Evolutionary conservation across 495 filamentous ascomycete genomes (phyloP), one percentile per base, ranked within the genome.

Genomic region (Trichoderma parareesei): DNA sequence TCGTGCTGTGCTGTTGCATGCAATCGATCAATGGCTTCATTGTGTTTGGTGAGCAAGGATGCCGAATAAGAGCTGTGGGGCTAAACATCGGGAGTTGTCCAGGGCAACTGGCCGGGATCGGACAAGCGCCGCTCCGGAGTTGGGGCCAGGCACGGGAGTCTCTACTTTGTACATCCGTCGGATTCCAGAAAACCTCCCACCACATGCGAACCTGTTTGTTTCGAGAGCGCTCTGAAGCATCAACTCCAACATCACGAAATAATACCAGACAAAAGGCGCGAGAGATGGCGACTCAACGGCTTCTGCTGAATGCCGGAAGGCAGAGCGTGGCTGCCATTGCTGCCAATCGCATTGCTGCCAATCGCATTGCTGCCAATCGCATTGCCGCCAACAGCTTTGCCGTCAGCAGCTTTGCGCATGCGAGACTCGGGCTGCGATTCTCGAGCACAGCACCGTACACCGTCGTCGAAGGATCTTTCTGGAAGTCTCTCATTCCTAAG

Each of bases 391-490:
- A 2, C 27, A 27, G 27, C 27, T 27, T 27, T 27, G 27, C 27
- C 27, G 27, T 27, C 27, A 27, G 27, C 27, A 41, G 43, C 48
- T n/a, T 48, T 44, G 60, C 8, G 16, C 41, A 8, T 18, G 35
- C 61, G 11, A 63, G 9, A 48, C 40, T 14, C 37, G 61, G 53
- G 14, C 53, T 57, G 20, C 70, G 67, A 37, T n/a, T 60, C 33
- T 57, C 67, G 53, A 75, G 72, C 68, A 71, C 74, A 27, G 62
- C 71, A 38, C 65, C 74, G 33, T 87, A 86, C 38, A 85, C 81
- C 65, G 76, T 92, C 66, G 78, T 81, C 20, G 84, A 90, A 65
- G 71, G 82, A 7, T 85, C 86, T 3, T 81, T 92, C 74, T 95
- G 91, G 91, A 78, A 77, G 49, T 83, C 82, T 4, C 73, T 94